Evolutionary conservation across 1,284 basidiomycete genomes (phyloP).

Genomic region (Ganoderma boninense): DNA sequence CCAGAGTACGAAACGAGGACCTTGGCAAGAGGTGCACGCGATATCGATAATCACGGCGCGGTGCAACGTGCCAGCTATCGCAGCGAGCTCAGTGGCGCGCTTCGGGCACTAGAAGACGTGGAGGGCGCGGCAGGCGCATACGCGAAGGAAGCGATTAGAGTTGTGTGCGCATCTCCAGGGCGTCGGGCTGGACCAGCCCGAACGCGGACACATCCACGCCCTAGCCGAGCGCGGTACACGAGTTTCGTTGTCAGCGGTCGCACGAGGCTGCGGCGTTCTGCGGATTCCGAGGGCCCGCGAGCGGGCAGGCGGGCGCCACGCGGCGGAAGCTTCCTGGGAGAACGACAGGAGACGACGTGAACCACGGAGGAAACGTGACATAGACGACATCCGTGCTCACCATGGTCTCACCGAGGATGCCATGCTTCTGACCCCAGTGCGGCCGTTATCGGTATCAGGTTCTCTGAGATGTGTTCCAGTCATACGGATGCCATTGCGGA

Average conservation of each 20-base stretch:
- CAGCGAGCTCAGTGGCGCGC: conserved; percentile 20
- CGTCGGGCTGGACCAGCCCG: conserved; percentile 22
- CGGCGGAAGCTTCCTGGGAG: conserved; percentile 20
- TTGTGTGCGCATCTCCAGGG: conserved; percentile 24
- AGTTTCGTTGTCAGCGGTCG: conserved; percentile 10
- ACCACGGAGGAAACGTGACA: conserved; percentile 9
- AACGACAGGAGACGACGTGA: conserved; percentile 9
- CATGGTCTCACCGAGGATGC: conserved; percentile 16
- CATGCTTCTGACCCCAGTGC: conserved; percentile 16
- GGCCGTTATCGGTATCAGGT: conserved; percentile 18
- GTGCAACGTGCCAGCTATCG: conserved; percentile 29
- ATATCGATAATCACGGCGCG: conserved; percentile 28
- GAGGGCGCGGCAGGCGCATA: conserved; percentile 24
- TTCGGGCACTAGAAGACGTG: conserved; percentile 21
- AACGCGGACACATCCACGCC: conserved; percentile 14
- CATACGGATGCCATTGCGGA: neutral
- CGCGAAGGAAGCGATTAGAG: conserved; percentile 28
- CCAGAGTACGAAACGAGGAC: neutral
- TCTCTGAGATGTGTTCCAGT: conserved; percentile 7
- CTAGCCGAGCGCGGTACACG: conserved; percentile 17
- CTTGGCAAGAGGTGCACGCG: conserved; percentile 13
- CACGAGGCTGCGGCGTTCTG: conserved; percentile 29
- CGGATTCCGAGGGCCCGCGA: conserved; percentile 15
- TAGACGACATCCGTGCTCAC: conserved; percentile 28
- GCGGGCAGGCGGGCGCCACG: conserved; percentile 21